Conservation (phyloP, 805 yeast species). For the Alloascoidea africana region DNA sequence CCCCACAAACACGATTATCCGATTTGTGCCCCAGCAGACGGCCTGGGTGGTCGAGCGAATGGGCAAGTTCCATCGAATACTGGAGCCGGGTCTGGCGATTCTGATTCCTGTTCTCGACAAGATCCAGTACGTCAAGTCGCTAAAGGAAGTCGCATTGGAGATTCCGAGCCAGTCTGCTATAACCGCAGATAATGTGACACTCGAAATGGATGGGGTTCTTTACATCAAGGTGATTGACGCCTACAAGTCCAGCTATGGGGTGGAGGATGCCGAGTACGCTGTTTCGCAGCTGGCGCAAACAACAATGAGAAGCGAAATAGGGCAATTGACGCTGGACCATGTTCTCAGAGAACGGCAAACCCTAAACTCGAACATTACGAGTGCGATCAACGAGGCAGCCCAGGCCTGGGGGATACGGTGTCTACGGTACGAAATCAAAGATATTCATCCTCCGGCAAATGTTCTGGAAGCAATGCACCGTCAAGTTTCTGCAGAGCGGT, state of each 20-base stretch:
- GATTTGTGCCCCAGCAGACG: slow-evolving; percentile 81
- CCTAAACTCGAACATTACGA: slow-evolving; percentile 57
- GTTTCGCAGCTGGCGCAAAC: slow-evolving; percentile 79
- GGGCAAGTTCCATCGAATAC: slow-evolving; percentile 64
- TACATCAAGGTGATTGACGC: slow-evolving; percentile 70
- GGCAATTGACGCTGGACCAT: slow-evolving; percentile 65
- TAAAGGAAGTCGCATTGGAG: slow-evolving; percentile 76
- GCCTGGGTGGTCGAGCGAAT: slow-evolving; percentile 87
- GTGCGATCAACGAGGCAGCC: slow-evolving; percentile 76
- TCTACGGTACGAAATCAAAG: slow-evolving; percentile 74
- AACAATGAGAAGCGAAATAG: slow-evolving; percentile 82
- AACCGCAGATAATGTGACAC: slow-evolving; percentile 72
- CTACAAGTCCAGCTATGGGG: slow-evolving; percentile 77
- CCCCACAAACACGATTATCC: slow-evolving; percentile 61
- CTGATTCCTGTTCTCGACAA: slow-evolving; percentile 60
- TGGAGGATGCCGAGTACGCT: slow-evolving; percentile 78
- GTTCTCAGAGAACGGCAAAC: slow-evolving; percentile 66
- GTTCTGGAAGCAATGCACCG: slow-evolving; percentile 87
- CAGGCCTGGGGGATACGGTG: slow-evolving; percentile 77
- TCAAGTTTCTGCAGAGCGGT: slow-evolving; percentile 77
- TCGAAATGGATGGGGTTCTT: slow-evolving; percentile 74
- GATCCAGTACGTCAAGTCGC: slow-evolving; percentile 67
- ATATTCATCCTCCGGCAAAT: slow-evolving; percentile 74
- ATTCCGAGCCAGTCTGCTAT: slow-evolving; percentile 80
- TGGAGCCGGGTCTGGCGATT: slow-evolving; percentile 67